Conservation (phyloP, 208 protist genomes). For the Vickermania ingenoplastis region DNA sequence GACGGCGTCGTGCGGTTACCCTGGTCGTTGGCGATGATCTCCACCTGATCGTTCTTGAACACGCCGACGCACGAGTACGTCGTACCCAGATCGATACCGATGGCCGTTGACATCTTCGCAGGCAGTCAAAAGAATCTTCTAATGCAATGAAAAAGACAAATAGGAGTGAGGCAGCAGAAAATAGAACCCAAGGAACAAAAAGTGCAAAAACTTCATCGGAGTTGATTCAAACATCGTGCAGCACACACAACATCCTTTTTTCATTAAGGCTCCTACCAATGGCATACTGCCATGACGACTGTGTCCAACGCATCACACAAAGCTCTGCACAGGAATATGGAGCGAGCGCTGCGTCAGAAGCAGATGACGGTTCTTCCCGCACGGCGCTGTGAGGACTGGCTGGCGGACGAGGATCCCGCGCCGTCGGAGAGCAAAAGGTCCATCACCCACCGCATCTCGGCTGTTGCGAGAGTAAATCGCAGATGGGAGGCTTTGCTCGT, state of each 20-base stretch:
- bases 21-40: constrained; percentile 91
- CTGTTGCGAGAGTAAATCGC: not conserved
- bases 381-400: no score
- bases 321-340: not conserved
- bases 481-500: not conserved
- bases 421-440: not conserved
- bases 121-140: not conserved
- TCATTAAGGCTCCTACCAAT: no score
- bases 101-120: constrained; percentile 26
- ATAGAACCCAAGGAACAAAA: no score
- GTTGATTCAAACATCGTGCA: no score
- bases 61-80: constrained; percentile 97
- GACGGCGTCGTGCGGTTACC: constrained; percentile 93
- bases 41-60: constrained; percentile 91
- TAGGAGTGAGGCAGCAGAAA: no score
- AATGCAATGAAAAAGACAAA: not conserved
- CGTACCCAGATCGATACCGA: constrained; percentile 94
- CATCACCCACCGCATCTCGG: not conserved
- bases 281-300: no score
- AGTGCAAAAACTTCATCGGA: no score
- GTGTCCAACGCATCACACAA: no score
- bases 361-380: not conserved
- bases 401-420: no score
- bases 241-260: no score
- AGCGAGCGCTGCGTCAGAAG: not conserved